phyloP scores from a whole-genome alignment of 306 rosid genomes.

The Canavalia ensiformis region DNA sequence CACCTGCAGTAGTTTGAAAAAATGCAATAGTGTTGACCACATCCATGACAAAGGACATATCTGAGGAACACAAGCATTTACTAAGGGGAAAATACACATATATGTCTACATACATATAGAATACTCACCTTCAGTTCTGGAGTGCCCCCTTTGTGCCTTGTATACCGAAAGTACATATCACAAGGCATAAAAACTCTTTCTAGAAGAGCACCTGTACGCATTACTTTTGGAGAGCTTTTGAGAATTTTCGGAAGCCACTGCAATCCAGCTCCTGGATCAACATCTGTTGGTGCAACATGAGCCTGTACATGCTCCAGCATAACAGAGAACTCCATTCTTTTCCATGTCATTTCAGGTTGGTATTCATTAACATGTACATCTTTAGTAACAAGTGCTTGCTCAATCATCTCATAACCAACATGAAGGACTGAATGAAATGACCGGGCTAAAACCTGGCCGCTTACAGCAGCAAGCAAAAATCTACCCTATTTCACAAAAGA shows the following conservation, averaged over 20 bases:
- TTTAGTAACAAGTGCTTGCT: conserved; percentile 83
- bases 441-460: conserved; percentile 95
- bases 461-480: conserved; percentile 96
- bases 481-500: conserved; percentile 78
- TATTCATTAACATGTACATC: conserved; percentile 71
- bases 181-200: conserved; percentile 99
- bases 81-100: not conserved
- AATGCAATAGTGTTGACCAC: conserved; percentile 23
- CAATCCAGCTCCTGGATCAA: conserved; percentile 99
- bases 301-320: conserved; percentile 99
- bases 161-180: conserved; percentile 92
- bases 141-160: conserved; percentile 98
- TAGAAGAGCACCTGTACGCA: conserved; percentile 99
- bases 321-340: conserved; percentile 86
- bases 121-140: conserved; percentile 83
- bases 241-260: conserved; percentile 99
- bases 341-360: conserved; percentile 98
- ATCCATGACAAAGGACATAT: conserved; percentile 36
- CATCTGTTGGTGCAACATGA: conserved; percentile 99
- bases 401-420: conserved; percentile 93
- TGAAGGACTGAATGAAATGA: conserved; percentile 95
- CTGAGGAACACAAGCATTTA: conserved; percentile 12
- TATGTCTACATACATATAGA: conserved; percentile 30
- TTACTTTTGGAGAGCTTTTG: conserved; percentile 95
- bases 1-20: conserved; percentile 65